phyloP scores from a whole-genome alignment of 257 asterid species.

The Paraleonurus japonicus region DNA sequence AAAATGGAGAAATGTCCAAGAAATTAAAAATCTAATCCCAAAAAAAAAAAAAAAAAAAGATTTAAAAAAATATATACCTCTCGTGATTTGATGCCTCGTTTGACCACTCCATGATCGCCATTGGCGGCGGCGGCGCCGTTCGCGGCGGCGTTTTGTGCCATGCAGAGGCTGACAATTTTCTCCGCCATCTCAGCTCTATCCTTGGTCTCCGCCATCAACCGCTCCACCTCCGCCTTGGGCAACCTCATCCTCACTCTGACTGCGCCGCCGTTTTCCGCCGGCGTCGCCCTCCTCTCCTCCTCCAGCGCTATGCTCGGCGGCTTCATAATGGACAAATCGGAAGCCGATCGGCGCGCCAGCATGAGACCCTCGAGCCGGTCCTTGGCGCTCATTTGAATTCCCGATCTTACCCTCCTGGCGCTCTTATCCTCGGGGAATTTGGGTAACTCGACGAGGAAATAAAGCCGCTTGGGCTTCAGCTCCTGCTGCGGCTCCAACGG shows the following conservation, averaged over 20 bases:
- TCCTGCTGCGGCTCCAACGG: conserved; percentile 77
- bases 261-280: conserved; percentile 21
- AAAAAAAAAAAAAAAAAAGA: neutral
- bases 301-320: conserved; percentile 43
- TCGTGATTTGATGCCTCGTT: conserved; percentile 42
- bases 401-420: conserved; percentile 77
- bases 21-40: neutral
- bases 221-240: conserved; percentile 75
- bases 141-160: conserved; percentile 29
- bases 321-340: conserved; percentile 67
- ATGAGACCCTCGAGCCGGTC: conserved; percentile 87
- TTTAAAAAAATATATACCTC: no score
- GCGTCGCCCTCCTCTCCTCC: neutral
- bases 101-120: conserved; percentile 26
- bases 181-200: conserved; percentile 62
- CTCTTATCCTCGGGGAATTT: conserved; percentile 46
- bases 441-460: conserved; percentile 75
- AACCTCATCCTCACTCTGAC: conserved; percentile 66
- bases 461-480: conserved; percentile 68
- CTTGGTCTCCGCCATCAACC: conserved; percentile 68
- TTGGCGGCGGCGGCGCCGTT: conserved; percentile 18
- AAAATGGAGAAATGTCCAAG: conserved; percentile 17
- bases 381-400: conserved; percentile 90
- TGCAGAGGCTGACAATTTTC: conserved; percentile 56
- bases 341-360: conserved; percentile 74